Base-by-base conservation (phyloP, 305 asterid species). In the Ilex paraguariensis region DNA sequence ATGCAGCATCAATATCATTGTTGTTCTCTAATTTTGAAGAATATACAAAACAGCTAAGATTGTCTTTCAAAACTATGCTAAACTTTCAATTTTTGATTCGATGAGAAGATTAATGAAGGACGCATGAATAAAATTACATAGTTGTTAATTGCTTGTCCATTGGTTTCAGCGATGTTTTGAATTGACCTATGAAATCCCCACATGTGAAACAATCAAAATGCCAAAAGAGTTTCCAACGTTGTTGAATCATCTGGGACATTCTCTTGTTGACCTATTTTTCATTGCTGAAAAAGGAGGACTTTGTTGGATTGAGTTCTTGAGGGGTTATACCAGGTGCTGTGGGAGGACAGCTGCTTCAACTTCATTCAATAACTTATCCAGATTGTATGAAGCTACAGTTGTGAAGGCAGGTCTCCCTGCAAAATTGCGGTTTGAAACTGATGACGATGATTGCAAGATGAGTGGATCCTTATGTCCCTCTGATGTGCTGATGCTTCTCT, bases 261-360 rank as follows among this genome's bases (percentile, higher is more conserved):
- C 87, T 10, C 79, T 90, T 48, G 84, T 90, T 57, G 97, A 93
- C 73, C 70, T 78, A 51, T 87, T 80, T 62, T 90, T 87, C 71
- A 73, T 73, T 59, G 63, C 79, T 39, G 95, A 74, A 64, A 80
- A 92, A 64, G 77, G 83, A 64, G 96, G 90, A 62, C 77, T 87
- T 40, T 81, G 52, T 74, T 81, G 93, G 94, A 48, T 86, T 56
- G 95, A 90, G 77, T 93, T 90, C 84, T 67, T 90, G 80, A 82
- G 69, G 69, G 96, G 97, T 13, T 87, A 82, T 75, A 79, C 79
- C 7, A 84, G 81, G 54, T 84, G 94, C 72, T 93, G 97, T 36
- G 81, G 88, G 17, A 81, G 96, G 69, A 64, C 74, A 5, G 80
- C 64, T 66, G 78, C 91, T 71, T 90, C 99, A 14, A 60, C 84